Conservation (phyloP, 2,329 filamentous ascomycete genomes). For the Diaporthe sp. region DNA sequence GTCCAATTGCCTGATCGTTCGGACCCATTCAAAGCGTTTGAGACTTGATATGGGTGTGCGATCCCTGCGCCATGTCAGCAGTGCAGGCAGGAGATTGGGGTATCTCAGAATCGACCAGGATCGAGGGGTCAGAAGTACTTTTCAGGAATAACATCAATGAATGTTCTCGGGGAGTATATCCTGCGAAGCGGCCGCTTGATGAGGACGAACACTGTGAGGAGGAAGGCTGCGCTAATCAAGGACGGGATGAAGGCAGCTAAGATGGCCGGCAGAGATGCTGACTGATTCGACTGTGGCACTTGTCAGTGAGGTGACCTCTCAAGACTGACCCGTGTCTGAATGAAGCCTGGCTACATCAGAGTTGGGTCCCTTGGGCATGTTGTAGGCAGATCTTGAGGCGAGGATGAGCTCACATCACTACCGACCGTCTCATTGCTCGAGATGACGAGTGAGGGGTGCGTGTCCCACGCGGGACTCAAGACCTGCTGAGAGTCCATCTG, state of each 20-base stretch:
- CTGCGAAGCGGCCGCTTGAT: constrained; percentile 40
- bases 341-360: not conserved
- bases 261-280: constrained; percentile 37
- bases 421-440: constrained; percentile 27
- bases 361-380: not conserved
- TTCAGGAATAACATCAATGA: constrained; percentile 42
- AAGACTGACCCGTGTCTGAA: not conserved
- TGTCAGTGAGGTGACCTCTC: not conserved
- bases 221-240: constrained; percentile 38
- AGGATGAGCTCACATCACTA: constrained; percentile 31
- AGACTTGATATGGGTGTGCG: constrained; percentile 39
- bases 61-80: constrained; percentile 30
- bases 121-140: constrained; percentile 33
- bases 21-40: constrained; percentile 38
- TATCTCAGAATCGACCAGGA: no score
- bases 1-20: constrained; percentile 37
- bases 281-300: constrained; percentile 32
- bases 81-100: not conserved
- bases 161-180: constrained; percentile 42
- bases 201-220: constrained; percentile 39
- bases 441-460: not conserved
- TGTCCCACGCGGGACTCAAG: constrained; percentile 12
- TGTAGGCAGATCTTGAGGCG: not conserved
- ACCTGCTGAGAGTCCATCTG: constrained; percentile 23
- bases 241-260: constrained; percentile 41